Percentiles rank a stretch among this genome's conserved stretches.
Evolutionary conservation across 495 filamentous ascomycete species (phyloP).

Genomic region (Penicillium egyptiacum): DNA sequence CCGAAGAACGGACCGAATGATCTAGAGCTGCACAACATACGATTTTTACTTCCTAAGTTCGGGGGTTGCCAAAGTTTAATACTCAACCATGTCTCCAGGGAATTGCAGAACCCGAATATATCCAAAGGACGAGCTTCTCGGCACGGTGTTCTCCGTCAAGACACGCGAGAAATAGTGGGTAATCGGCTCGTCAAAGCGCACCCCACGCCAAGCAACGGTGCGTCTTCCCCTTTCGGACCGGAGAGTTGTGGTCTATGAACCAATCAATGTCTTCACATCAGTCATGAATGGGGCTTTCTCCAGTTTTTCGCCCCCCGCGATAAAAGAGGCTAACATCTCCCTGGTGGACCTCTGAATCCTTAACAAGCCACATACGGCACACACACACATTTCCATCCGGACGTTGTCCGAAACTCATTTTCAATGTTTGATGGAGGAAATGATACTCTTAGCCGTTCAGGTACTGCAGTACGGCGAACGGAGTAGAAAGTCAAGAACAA

Average conservation of each 20-base stretch:
- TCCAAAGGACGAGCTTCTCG: not conserved
- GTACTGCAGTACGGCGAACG: not conserved
- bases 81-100: not conserved
- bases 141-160: not conserved
- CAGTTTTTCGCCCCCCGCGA: slow-evolving; percentile 6
- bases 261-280: slow-evolving; percentile 10
- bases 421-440: not conserved
- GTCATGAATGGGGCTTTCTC: slow-evolving; percentile 1
- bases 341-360: not conserved
- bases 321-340: not conserved
- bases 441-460: not conserved
- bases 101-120: not conserved
- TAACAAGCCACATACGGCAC: slow-evolving; percentile 4
- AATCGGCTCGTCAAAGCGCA: slow-evolving; percentile 8
- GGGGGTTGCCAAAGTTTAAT: slow-evolving; percentile 7
- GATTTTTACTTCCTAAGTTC: not conserved
- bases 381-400: not conserved
- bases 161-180: not conserved
- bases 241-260: not conserved
- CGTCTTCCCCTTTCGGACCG: not conserved
- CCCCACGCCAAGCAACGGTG: slow-evolving; percentile 13
- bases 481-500: not conserved
- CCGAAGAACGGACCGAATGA: slow-evolving; percentile 4
- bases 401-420: slow-evolving; percentile 5
- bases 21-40: slow-evolving; percentile 10